Evolutionary conservation across 805 yeast species (phyloP).

Genomic region (Ogataea pini): DNA sequence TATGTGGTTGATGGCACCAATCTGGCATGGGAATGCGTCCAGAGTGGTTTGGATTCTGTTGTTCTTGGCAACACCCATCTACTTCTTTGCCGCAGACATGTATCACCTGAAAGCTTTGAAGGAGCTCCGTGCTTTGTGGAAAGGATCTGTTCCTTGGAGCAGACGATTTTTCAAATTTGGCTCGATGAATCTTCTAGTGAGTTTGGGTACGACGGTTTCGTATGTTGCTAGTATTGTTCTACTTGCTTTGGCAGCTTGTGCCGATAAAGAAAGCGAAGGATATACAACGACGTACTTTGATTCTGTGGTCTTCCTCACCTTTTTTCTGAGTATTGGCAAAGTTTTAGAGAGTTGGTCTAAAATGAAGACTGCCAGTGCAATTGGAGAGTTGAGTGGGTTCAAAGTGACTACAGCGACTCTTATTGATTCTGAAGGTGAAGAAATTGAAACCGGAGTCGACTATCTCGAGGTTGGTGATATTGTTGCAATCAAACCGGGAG

Average conservation of each 20-base stretch:
- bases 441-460: constrained; percentile 38
- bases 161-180: constrained; percentile 68
- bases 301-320: constrained; percentile 73
- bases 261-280: constrained; percentile 35
- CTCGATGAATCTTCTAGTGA: constrained; percentile 74
- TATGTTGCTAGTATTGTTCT: constrained; percentile 67
- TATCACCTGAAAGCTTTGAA: constrained; percentile 68
- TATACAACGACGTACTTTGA: constrained; percentile 72
- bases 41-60: constrained; percentile 67
- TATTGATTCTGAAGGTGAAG: constrained; percentile 29
- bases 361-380: constrained; percentile 64
- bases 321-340: constrained; percentile 71
- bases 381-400: constrained; percentile 51
- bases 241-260: constrained; percentile 45
- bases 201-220: constrained; percentile 71
- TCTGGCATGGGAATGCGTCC: constrained; percentile 63
- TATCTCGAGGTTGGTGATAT: constrained; percentile 53
- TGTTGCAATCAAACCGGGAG: constrained; percentile 52
- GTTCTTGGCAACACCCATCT: constrained; percentile 68
- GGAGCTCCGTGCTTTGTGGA: constrained; percentile 61
- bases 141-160: constrained; percentile 51
- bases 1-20: constrained; percentile 58
- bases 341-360: constrained; percentile 67
- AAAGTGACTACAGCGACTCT: constrained; percentile 53
- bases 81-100: constrained; percentile 71